These are phyloP conservation scores for Maudiozyma humilis DNA, from an alignment of 1,139 yeast species.

Conservation along the genomic window DNA sequence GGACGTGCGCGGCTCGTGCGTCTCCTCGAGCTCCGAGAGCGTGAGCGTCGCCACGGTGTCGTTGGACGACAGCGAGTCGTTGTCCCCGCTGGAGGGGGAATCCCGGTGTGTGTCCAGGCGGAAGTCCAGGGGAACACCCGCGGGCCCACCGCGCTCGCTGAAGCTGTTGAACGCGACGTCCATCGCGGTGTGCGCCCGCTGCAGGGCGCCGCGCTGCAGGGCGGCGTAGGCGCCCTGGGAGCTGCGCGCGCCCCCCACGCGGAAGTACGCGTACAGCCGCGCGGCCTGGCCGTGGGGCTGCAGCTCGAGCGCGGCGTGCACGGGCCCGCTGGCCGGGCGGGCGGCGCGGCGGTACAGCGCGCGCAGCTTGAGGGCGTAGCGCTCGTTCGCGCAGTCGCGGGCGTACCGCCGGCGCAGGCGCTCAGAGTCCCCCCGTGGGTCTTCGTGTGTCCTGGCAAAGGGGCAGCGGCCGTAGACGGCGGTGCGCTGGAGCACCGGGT, in stretches of 20 bases:
- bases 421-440: no score
- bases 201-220: no score
- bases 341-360: neutral
- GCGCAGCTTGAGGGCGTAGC: conserved; percentile 16
- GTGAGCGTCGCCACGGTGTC: conserved; percentile 3
- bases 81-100: no score
- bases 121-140: no score
- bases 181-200: no score
- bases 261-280: neutral
- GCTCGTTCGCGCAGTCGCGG: conserved; percentile 14
- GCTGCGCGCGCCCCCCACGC: no score
- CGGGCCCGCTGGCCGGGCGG: neutral
- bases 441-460: no score
- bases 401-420: conserved; percentile 21
- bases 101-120: no score
- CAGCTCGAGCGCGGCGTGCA: neutral
- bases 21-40: neutral
- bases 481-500: conserved; percentile 37
- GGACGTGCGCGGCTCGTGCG: conserved; percentile 4
- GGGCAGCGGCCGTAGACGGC: conserved; percentile 59
- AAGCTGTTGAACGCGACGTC: conserved; percentile 11
- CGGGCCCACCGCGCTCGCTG: conserved; percentile 1
- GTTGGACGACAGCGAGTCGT: neutral
- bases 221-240: no score
- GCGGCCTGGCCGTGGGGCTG: neutral